Base-by-base conservation (phyloP, 139 green algal genomes). In the Closterium sp. region DNA sequence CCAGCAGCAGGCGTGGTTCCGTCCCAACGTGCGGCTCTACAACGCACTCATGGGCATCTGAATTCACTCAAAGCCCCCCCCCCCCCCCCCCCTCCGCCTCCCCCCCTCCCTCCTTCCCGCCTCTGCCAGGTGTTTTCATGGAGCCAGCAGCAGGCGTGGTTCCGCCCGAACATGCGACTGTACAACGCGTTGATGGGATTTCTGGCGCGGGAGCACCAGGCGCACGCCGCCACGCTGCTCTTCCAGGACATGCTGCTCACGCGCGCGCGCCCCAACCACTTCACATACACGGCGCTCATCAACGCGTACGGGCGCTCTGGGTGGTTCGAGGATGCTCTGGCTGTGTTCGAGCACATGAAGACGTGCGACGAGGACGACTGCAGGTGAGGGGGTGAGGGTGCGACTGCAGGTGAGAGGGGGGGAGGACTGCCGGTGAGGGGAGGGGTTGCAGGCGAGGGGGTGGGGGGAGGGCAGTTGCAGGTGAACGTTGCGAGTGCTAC, bases 91-190 rank as follows among this genome's bases (percentile, higher is more conserved):
- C 12, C 55, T 76, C 55, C 55, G 3, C 43, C 23, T 69, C 43
- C 43, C 23, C 43, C 43, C 43, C 55, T 1, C 1, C 36, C 30
- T 84, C 30, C 36, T 23, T 25, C n/a, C 35, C 30, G 87, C 30
- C 19, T 92, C 21, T 9, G 33, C 88, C 91, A 94, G 91, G 36
- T 94, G 33, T 94, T 94, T 83, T 10, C 33, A 12, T 94, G 91
- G 91, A 94, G 91, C 88, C 93, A 94, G 91, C 93, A 91, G 88
- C 91, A 94, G 87, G 31, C 88, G 33, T 94, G 91, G 91, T 64
- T 85, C 83, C 33, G 34, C 23, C 91, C 34, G 33, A 94, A 90
- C 85, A 33, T 30, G 55, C 33, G 34, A 33, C 64, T 89, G 23
- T 94, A 94, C 84, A 94, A 90, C 21, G 36, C 32, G 0, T 28